Evolutionary conservation across 2,329 filamentous ascomycete species (phyloP).

Genomic region (Neurospora sp.): DNA sequence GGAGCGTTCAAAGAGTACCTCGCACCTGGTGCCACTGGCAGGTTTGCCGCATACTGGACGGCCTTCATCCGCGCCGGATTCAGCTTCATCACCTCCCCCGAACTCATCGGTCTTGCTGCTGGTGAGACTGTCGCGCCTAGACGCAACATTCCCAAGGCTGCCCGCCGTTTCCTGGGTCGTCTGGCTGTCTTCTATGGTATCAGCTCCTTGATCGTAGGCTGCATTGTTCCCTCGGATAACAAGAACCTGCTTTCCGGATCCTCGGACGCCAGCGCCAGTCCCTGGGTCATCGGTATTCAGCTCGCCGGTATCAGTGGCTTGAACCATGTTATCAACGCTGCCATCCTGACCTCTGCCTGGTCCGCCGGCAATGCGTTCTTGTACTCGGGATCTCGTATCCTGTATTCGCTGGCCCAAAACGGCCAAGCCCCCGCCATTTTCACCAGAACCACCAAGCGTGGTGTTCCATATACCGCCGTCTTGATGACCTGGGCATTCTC

Average conservation of each 20-base stretch:
- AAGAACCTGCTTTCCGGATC: constrained; percentile 41
- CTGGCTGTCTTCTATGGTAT: constrained; percentile 55
- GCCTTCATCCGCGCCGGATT: constrained; percentile 50
- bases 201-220: constrained; percentile 51
- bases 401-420: constrained; percentile 58
- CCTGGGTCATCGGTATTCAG: constrained; percentile 59
- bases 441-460: constrained; percentile 47
- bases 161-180: constrained; percentile 51
- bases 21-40: constrained; percentile 34
- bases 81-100: constrained; percentile 52
- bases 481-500: constrained; percentile 48
- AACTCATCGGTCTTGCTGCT: constrained; percentile 51
- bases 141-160: constrained; percentile 57
- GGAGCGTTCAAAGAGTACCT: constrained; percentile 41
- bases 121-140: constrained; percentile 56
- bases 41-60: constrained; percentile 50
- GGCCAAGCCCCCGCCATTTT: constrained; percentile 57
- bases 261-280: constrained; percentile 51
- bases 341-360: constrained; percentile 57
- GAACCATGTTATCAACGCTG: constrained; percentile 58
- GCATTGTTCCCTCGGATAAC: constrained; percentile 58
- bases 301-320: constrained; percentile 53
- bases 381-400: constrained; percentile 59
- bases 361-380: constrained; percentile 52
- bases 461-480: constrained; percentile 49